A percentile compares a stretch with the other conserved stretches of the same genome.
These are phyloP conservation scores for Lecanicillium sp. DNA, from an alignment of 2,329 filamentous ascomycete species.

Conservation along the genomic window DNA sequence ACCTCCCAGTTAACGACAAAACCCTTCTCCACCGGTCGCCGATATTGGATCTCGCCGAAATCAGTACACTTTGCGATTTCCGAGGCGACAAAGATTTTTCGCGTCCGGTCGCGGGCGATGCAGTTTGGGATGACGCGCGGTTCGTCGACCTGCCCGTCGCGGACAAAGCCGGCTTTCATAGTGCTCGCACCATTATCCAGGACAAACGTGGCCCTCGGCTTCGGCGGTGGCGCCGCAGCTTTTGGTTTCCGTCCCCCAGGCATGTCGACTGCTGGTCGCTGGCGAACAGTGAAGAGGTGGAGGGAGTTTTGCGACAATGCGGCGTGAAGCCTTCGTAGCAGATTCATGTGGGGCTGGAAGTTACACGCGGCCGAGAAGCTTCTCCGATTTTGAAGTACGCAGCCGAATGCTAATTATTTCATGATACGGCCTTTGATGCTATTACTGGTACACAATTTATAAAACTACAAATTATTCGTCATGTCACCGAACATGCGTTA, in stretches of 20 bases:
- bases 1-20: slow-evolving; percentile 96
- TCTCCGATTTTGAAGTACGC: too few species aligned
- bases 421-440: too few species aligned
- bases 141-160: slow-evolving; percentile 37
- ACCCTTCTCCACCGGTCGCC: slow-evolving; percentile 87
- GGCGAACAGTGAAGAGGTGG: background rate
- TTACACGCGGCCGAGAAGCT: too few species aligned
- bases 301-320: background rate
- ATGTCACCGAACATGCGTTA: too few species aligned
- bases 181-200: slow-evolving; percentile 91
- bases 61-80: slow-evolving; percentile 76
- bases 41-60: slow-evolving; percentile 81
- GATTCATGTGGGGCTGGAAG: too few species aligned
- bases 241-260: slow-evolving; percentile 48
- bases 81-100: slow-evolving; percentile 71
- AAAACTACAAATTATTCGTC: too few species aligned
- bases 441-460: too few species aligned
- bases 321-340: too few species aligned
- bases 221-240: slow-evolving; percentile 37
- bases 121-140: slow-evolving; percentile 81
- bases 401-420: too few species aligned
- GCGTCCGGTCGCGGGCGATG: slow-evolving; percentile 75
- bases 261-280: slow-evolving; percentile 25
- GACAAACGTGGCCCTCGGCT: slow-evolving; percentile 66
- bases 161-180: slow-evolving; percentile 80